Conservation (phyloP, 805 yeast species). For the Candida mattraensis region DNA sequence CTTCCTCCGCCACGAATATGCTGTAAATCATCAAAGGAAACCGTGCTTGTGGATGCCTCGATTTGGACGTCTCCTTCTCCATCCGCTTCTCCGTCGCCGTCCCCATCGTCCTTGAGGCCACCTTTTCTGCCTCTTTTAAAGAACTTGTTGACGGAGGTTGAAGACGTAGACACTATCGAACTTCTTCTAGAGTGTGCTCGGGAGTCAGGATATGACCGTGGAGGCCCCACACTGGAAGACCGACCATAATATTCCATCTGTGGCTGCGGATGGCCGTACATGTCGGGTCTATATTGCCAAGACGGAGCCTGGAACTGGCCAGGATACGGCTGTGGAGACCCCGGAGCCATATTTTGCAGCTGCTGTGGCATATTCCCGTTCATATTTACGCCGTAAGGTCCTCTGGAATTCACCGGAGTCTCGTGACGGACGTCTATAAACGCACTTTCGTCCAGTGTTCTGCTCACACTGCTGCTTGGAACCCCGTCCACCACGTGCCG, state of each 20-base stretch:
- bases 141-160: conserved; percentile 38
- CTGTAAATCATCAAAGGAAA: conserved; percentile 65
- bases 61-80: conserved; percentile 33
- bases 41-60: conserved; percentile 33
- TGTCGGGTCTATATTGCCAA: conserved; percentile 6
- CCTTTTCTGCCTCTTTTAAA: conserved; percentile 40
- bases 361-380: conserved; percentile 12
- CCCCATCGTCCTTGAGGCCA: conserved; percentile 28
- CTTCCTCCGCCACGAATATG: conserved; percentile 67
- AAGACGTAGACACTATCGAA: conserved; percentile 28
- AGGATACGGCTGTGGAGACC: conserved; percentile 6
- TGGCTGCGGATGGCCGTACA: conserved; percentile 9
- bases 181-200: conserved; percentile 22
- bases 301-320: conserved; percentile 2
- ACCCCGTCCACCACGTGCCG: conserved; percentile 22
- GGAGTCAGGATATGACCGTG: conserved; percentile 1
- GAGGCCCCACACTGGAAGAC: conserved; percentile 4
- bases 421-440: conserved; percentile 46
- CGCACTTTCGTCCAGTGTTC: conserved; percentile 42
- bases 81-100: conserved; percentile 29
- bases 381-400: too few species aligned
- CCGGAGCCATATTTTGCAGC: conserved; percentile 5
- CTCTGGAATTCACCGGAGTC: conserved; percentile 29
- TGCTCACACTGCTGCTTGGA: conserved; percentile 33
- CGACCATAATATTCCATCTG: conserved; percentile 12